Base-by-base conservation (phyloP, 2,329 filamentous ascomycete species). In the Zymoseptoria ardabiliae region DNA sequence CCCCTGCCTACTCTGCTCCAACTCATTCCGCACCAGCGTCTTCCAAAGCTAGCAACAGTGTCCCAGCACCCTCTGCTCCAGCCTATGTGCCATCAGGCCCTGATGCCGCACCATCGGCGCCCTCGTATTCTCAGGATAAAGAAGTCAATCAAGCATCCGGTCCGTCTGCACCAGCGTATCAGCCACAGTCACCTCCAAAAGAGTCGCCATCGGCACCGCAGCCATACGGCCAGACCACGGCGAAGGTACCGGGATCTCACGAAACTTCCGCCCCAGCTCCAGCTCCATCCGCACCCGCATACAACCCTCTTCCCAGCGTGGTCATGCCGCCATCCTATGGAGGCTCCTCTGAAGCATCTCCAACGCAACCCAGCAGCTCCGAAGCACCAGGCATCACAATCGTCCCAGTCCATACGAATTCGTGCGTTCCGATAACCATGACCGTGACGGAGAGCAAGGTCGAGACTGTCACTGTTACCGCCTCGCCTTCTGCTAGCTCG, bases 381-480 rank as follows among this genome's bases (percentile, higher is more conserved):
- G 58, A 55, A 3, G 17, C 52, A 25, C 59, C 59, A 23, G 66
- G 66, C 1, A 68, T 68, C 60, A 67, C 64, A 10, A 68, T 68
- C 54, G 62, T 68, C 23, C 66, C 66, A 7, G 58, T 68, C 21
- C 57, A 64, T 35, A 62, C 65, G 7, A 62, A 63, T 45, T 20
- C 55, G 7, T 25, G 50, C 53, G 8, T 51, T 25, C 49, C 11
- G 25, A 19, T 51, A 7, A 65, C 62, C 7, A 57, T 65, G 20
- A 68, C 66, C 4, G 59, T 66, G 6, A 68, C 65, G 9, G 60
- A 61, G 35, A 62, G 60, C 3, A 22, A 59, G n/a, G 57, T 48
- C 10, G 61, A 63, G 25, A 58, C 61, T 13, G 63, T 61, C 53
- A 68, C 65, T 48, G 62, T 66, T 4, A 68, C 66, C 23, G 57